Percentiles rank a stretch among this genome's conserved stretches.
phyloP scores from a whole-genome alignment of 306 rosid genomes.

The Neltuma alba region DNA sequence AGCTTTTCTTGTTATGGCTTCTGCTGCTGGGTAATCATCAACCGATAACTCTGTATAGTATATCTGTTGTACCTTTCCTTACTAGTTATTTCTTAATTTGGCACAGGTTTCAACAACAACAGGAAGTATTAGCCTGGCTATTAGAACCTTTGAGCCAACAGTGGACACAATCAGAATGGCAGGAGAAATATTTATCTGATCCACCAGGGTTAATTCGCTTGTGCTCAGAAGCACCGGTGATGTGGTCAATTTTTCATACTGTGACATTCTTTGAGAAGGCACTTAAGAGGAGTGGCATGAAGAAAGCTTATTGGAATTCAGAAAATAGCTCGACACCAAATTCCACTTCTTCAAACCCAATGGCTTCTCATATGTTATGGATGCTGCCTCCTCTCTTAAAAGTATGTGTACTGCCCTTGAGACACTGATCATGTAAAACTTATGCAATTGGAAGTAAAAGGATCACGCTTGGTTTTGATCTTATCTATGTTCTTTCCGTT shows the following conservation, averaged over 20 bases:
- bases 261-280: constrained; percentile 97
- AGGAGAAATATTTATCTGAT: constrained; percentile 82
- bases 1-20: constrained; percentile 98
- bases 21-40: constrained; percentile 85
- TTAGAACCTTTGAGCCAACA: constrained; percentile 87
- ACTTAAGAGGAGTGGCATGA: constrained; percentile 92
- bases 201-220: constrained; percentile 77
- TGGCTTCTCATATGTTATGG: constrained; percentile 92
- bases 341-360: constrained; percentile 68
- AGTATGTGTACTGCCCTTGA: constrained; percentile 51
- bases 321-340: constrained; percentile 56
- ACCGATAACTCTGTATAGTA: constrained; percentile 20
- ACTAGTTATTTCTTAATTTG: constrained; percentile 37
- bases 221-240: constrained; percentile 71
- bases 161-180: constrained; percentile 92
- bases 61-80: constrained; percentile 18
- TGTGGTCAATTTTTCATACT: constrained; percentile 95
- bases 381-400: constrained; percentile 94
- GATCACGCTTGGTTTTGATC: constrained; percentile 21
- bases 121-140: constrained; percentile 94
- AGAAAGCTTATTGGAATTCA: constrained; percentile 61
- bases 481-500: constrained; percentile 17
- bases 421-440: constrained; percentile 24
- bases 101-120: constrained; percentile 92
- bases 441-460: constrained; percentile 28